Conservation (phyloP, 2,329 filamentous ascomycete genomes). For the Colletotrichum acutatum region DNA sequence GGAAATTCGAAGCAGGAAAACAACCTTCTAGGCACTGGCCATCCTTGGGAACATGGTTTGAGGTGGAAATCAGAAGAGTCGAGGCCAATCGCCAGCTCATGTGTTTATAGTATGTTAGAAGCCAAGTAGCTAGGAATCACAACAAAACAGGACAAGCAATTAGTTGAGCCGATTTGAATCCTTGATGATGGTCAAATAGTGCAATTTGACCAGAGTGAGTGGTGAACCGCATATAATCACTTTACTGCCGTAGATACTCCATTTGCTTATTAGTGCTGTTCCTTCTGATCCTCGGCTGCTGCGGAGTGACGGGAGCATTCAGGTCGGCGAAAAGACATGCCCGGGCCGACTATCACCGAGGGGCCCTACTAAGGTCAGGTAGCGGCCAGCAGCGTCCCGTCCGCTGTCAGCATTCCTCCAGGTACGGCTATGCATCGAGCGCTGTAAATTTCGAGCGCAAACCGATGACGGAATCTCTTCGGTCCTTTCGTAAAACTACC, state of each 20-base stretch:
- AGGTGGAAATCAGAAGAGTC: background rate
- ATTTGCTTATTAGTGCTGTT: background rate
- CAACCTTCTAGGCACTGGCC: background rate
- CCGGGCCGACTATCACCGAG: conserved; percentile 34
- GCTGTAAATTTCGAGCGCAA: conserved; percentile 26
- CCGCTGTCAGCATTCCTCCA: background rate
- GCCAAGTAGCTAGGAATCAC: background rate
- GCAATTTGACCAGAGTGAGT: background rate
- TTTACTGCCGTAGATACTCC: too few relatives aligned
- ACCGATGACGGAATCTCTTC: conserved; percentile 30
- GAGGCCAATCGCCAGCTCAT: background rate
- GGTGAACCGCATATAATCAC: background rate
- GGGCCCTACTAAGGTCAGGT: background rate
- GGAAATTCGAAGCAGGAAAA: background rate
- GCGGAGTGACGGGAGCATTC: background rate
- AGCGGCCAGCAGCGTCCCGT: conserved; percentile 7
- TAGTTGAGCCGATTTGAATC: too few relatives aligned
- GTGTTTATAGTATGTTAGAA: background rate
- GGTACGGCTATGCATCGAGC: background rate
- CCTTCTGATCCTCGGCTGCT: conserved; percentile 1
- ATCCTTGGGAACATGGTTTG: background rate
- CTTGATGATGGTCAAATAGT: background rate
- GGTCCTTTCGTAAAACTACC: background rate
- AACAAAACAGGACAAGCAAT: background rate
- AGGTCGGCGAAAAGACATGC: conserved; percentile 6